Evolutionary conservation across 441 rosid species (phyloP), one percentile per base, ranked within the genome.

Genomic region (Corymbia calophylla): DNA sequence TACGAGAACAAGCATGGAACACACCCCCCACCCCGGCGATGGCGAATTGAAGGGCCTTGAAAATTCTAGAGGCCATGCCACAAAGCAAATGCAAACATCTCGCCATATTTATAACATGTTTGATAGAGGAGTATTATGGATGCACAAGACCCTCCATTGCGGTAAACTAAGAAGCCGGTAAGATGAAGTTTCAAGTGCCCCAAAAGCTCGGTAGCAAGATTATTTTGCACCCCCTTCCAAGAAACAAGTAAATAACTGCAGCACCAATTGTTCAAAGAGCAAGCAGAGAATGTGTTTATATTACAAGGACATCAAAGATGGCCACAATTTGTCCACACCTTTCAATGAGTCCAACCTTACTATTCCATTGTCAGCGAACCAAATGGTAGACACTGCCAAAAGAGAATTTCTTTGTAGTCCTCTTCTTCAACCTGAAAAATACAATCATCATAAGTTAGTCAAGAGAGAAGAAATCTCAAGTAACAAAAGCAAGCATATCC

Each of bases 301-400:
- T 73, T 73, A 73, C 84, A 73, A 44, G 88, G 55, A 80, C 58
- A 53, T 81, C 62, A n/a, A 49, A 88, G 91, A 89, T 89, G 60
- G 21, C 58, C 82, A 88, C 87, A 88, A 80, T 70, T 80, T 54
- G 49, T 80, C 62, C 87, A 88, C n/a, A 54, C 89, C 88, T 44
- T 87, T 60, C 89, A 89, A 86, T 92, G 91, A 88, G 90, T 64
- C 55, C 25, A 88, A 81, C 39, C 56, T 87, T 89, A 73, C 55
- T 64, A 90, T 80, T 86, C 91, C 90, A 82, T 81, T 51, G 84
- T 17, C 49, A 2, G 86, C 29, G 47, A 89, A 88, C 87, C 90
- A 51, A 81, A 73, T 16, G 49, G 86, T 77, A 48, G 64, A 77
- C 84, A 39, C 9, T 19, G n/a, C 48, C n/a, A 73, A 39, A 21